A percentile compares a stretch with the other conserved stretches of the same genome.
phyloP scores from a whole-genome alignment of 164 flowering plant species.

The Vitis cinerea region DNA sequence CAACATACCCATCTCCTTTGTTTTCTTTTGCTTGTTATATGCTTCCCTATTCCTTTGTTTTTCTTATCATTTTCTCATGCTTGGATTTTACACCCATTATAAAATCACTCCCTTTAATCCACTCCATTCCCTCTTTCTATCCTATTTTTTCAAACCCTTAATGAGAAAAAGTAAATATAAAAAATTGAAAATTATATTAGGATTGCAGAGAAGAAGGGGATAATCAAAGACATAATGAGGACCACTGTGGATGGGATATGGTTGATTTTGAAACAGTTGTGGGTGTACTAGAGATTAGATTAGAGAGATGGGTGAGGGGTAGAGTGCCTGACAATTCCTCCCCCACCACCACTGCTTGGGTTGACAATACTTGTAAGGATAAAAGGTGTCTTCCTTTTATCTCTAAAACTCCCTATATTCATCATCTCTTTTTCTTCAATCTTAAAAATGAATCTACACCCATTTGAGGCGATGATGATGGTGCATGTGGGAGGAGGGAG shows the following conservation, averaged over 20 bases:
- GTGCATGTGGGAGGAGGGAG: not conserved
- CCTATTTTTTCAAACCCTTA: no score
- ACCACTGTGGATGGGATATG: not conserved
- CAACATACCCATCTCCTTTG: slow-evolving; percentile 14
- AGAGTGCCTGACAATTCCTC: slow-evolving; percentile 7
- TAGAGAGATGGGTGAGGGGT: no score
- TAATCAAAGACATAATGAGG: slow-evolving; percentile 1
- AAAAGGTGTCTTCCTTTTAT: slow-evolving; percentile 6
- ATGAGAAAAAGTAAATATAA: not conserved
- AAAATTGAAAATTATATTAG: not conserved
- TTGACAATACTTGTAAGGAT: slow-evolving; percentile 15
- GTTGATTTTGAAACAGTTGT: slow-evolving; percentile 7
- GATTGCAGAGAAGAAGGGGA: not conserved
- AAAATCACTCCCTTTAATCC: not conserved
- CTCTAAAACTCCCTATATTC: not conserved
- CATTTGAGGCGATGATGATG: not conserved
- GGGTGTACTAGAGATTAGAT: not conserved
- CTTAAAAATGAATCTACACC: not conserved
- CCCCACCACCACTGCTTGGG: slow-evolving; percentile 22
- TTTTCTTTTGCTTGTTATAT: slow-evolving; percentile 14
- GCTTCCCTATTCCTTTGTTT: not conserved
- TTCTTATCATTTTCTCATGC: slow-evolving; percentile 6
- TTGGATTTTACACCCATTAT: not conserved
- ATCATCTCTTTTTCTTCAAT: not conserved
- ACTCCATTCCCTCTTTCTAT: no score